Evolutionary conservation across 148 eudicot genomes (phyloP), one percentile per base, ranked within the genome.

Genomic region (Chenopodium album): DNA sequence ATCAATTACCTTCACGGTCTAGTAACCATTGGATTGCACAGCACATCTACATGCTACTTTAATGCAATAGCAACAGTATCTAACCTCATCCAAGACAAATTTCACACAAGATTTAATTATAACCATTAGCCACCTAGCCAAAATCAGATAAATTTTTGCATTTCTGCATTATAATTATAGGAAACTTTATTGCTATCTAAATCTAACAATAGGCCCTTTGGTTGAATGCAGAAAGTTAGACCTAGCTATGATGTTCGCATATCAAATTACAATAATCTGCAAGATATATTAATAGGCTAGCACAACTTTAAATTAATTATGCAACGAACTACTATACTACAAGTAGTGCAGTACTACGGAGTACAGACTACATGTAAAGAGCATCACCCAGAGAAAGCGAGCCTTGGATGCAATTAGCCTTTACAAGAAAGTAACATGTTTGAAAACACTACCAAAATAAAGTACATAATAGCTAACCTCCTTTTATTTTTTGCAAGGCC

Each of bases 401-500:
- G 22, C 70, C 12, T 47, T 4, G 2, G 26, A 26, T 26, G 26
- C 26, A 26, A 26, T 26, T 26, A 26, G 63, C 10, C n/a, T 23
- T 32, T n/a, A 23, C 28, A 46, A 44, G 11, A 59, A 44, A 64
- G 14, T 31, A 67, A n/a, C 10, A 29, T 48, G 28, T 14, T n/a
- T 31, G 62, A 65, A 56, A 50, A 22, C 69, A 79, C 12, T 34
- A 41, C 56, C 34, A 52, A 4, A 79, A 13, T 59, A 44, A 75
- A 74, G n/a, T 23, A 75, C 13, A 32, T 23, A 9, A 59, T 76
- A 48, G 62, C 86, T 62, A 56, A 95, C 99, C 99, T 92, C 83
- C 96, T 88, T 93, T 86, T 9, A 95, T 76, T 70, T 95, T 95
- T 76, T 92, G 92, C 86, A 95, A 85, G 65, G 98, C 93, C 19